A percentile compares a stretch with the other conserved stretches of the same genome.
Conservation (phyloP, 169 alveolate species). For the Plasmodium gaboni region DNA sequence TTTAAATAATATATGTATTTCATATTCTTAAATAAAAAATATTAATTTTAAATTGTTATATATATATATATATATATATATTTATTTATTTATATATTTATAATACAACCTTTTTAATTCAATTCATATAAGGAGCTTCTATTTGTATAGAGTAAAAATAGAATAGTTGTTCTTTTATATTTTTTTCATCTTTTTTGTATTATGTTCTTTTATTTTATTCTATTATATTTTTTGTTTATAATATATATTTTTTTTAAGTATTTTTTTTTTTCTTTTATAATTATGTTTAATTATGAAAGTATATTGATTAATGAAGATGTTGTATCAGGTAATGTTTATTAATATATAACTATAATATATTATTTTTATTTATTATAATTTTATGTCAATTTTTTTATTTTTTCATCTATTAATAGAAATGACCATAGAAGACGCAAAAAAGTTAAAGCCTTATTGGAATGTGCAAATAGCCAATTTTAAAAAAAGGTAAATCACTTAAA, state of each 20-base stretch:
- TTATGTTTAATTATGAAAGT: constrained; percentile 75
- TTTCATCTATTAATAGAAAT: constrained; percentile 23
- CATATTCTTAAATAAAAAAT: too few relatives aligned
- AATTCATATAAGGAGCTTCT: neutral
- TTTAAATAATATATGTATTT: too few relatives aligned
- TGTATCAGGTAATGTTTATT: constrained; percentile 44
- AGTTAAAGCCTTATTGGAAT: constrained; percentile 72
- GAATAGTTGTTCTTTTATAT: neutral
- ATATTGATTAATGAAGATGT: constrained; percentile 59
- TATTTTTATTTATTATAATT: constrained; percentile 11
- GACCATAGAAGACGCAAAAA: constrained; percentile 75
- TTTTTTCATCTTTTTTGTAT: neutral
- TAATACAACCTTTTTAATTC: too few relatives aligned
- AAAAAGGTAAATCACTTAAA: constrained; percentile 22
- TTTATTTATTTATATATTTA: too few relatives aligned
- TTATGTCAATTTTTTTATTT: constrained; percentile 18
- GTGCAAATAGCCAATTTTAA: constrained; percentile 74
- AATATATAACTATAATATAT: constrained; percentile 7
- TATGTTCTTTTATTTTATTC: neutral
- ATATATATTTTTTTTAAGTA: constrained; percentile 15
- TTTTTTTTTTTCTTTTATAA: constrained; percentile 23
- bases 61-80: too few relatives aligned
- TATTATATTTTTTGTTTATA: neutral
- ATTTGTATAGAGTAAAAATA: neutral
- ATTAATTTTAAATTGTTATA: too few relatives aligned